Base-by-base conservation (phyloP, 306 rosid genomes). In the Cyclanthera cordifolia region DNA sequence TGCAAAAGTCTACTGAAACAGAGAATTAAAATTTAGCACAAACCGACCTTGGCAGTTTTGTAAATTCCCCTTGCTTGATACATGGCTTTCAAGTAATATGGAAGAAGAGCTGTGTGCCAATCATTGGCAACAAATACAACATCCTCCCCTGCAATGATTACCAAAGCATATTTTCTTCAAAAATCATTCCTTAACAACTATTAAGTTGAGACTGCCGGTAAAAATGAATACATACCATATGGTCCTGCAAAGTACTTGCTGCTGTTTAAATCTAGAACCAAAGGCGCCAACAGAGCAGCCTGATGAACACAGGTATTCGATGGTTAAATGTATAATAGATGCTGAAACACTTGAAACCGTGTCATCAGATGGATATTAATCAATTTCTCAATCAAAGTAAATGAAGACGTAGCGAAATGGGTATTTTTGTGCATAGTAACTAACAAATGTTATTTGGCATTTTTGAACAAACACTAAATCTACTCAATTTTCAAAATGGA, bases 251-350 rank as follows among this genome's bases (percentile, higher is more conserved):
- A 82, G 63, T 69, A 73, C 52, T 79, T 13, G 19, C 69, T 82
- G 74, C 75, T 82, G 77, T 76, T 47, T 69, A 82, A 72, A 37
- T 76, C 76, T 24, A 82, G 78, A 71, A 76, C 75, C 76, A 78
- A 53, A 6, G 86, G 83, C 3, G 86, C 83, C 75, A 76, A 82
- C 75, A 82, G 69, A 30, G 86, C 86, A 27, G 86, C 83, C 86
- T 82, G 79, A 67, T 73, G 46, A 34, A 9, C 41, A 45, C 20
- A 66, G 55, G 4, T 2, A 66, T 16, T 16, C 16, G 3, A 25
- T 24, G 41, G 54, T 66, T 25, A 25, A 23, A 24, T 24, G 10
- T 24, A 66, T 16, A 25, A 24, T 41, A 45, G 34, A 21, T 65
- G 53, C 8, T 47, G 55, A 8, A 24, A 16, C 21, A 46, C 43